These are phyloP conservation scores for Cymodocea nodosa DNA, from an alignment of 116 monocot genomes.

Conservation along the genomic window DNA sequence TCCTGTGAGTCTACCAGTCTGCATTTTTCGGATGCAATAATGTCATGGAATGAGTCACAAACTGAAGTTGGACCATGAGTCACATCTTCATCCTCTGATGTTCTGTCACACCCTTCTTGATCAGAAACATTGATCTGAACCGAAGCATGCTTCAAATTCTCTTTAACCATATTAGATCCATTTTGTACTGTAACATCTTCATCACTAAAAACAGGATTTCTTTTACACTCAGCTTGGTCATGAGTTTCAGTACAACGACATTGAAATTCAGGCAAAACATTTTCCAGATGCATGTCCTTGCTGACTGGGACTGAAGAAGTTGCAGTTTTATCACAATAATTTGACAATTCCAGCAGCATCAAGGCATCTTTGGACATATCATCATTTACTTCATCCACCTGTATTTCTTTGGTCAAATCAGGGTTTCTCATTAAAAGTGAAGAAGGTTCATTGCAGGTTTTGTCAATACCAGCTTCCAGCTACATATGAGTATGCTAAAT, in stretches of 20 bases:
- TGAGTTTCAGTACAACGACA: neutral
- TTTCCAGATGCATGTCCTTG: neutral
- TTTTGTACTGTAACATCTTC: too few species aligned
- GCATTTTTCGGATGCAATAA: conserved; percentile 7
- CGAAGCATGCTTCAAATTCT: neutral
- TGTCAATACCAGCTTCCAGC: conserved; percentile 2
- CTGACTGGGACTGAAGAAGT: neutral
- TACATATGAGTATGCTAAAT: conserved; percentile 2
- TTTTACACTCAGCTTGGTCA: neutral
- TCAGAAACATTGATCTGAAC: neutral
- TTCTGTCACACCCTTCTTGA: neutral
- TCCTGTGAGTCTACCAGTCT: conserved; percentile 13
- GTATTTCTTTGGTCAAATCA: neutral
- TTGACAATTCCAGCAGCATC: neutral
- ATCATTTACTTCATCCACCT: neutral
- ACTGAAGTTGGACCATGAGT: conserved; percentile 4
- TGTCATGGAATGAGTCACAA: neutral
- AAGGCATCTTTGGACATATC: neutral
- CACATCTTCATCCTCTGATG: conserved; percentile 11
- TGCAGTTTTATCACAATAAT: neutral
- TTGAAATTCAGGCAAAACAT: neutral
- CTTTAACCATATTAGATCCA: neutral
- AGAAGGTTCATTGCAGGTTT: neutral
- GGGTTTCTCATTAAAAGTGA: neutral
- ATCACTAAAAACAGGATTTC: neutral